Evolutionary conservation across 2,329 filamentous ascomycete genomes (phyloP), one percentile per base, ranked within the genome.

Genomic region (Stachybotrys chlorohalonatus): DNA sequence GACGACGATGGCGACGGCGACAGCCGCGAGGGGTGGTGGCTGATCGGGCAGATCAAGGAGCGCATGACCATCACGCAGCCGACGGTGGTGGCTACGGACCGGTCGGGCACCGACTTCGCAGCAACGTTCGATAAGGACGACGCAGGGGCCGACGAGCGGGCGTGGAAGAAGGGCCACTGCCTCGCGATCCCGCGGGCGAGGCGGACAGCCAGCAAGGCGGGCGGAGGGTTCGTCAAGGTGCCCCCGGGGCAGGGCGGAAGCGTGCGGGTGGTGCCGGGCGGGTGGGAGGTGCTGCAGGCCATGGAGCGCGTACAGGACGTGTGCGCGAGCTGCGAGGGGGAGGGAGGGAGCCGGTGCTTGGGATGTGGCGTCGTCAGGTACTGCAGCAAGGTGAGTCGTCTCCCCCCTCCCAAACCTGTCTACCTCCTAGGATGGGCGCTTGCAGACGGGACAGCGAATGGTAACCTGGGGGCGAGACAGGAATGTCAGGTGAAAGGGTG

Each of bases 11-110:
- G 16, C 31, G 16, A 7, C 32, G 15, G 15, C 11, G 32, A n/a
- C 15, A n/a, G n/a, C 24, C 6, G 9, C 16, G 31, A 17, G 31
- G 5, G 9, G 31, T 45, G 50, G 50, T 52, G 50, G 50, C 50
- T 52, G 31, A 7, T 52, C n/a, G 50, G n/a, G 31, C 50, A 52
- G 32, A 45, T 52, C 36, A 52, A 52, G 50, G 50, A 52, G n/a
- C 32, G 16, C 31, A 52, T 52, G 50, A 52, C 50, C n/a, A 52
- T 52, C 36, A 52, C 50, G 50, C 31, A 52, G 50, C 50, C 50
- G n/a, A 52, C 50, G 7, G 31, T 52, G 31, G 32, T 52, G 15
- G 50, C 50, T 4, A 24, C 36, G n/a, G 50, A 52, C 50, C 50
- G 50, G 31, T 11, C 11, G 8, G 50, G 50, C 32, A 32, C 17